Evolutionary conservation across 1,139 yeast genomes (phyloP).

Genomic region (Yamadazyma membranifaciens): DNA sequence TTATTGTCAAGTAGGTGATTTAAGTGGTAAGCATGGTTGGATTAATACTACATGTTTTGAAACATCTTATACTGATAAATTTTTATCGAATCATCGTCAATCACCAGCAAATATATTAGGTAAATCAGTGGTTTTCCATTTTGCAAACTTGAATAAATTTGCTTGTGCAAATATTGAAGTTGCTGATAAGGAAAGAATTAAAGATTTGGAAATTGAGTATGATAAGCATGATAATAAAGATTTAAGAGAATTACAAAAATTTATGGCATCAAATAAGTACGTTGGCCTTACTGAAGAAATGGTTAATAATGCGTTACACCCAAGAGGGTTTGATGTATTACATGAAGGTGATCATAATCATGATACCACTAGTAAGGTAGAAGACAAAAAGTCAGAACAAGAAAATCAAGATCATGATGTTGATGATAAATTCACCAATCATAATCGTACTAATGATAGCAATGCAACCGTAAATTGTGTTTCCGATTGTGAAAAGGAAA

Average conservation of each 20-base stretch:
- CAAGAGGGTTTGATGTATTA: constrained; percentile 8
- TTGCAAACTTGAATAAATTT: constrained; percentile 45
- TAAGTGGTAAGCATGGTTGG: constrained; percentile 63
- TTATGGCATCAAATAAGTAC: constrained; percentile 18
- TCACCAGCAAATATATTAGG: constrained; percentile 53
- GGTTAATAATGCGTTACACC: constrained; percentile 13
- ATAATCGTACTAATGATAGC: constrained; percentile 10
- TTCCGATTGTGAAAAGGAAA: constrained; percentile 17
- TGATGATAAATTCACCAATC: constrained; percentile 6
- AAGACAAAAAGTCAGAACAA: constrained; percentile 3
- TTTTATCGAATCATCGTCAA: constrained; percentile 46
- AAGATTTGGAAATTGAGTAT: constrained; percentile 27
- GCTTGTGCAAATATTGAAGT: constrained; percentile 58
- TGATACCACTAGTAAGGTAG: constrained; percentile 7
- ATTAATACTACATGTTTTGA: constrained; percentile 57
- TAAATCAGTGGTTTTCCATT: constrained; percentile 52
- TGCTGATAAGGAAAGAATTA: constrained; percentile 26
- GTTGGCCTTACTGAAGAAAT: constrained; percentile 19
- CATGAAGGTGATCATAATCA: constrained; percentile 9
- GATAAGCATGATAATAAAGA: constrained; percentile 18
- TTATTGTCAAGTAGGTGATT: constrained; percentile 58
- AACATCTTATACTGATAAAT: constrained; percentile 52
- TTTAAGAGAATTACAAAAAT: constrained; percentile 20
- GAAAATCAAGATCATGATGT: constrained; percentile 8
- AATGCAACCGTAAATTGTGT: constrained; percentile 14